A percentile compares a stretch with the other conserved stretches of the same genome.
Evolutionary conservation across 345 rosid species (phyloP).

Genomic region (Eucalyptus regnans): DNA sequence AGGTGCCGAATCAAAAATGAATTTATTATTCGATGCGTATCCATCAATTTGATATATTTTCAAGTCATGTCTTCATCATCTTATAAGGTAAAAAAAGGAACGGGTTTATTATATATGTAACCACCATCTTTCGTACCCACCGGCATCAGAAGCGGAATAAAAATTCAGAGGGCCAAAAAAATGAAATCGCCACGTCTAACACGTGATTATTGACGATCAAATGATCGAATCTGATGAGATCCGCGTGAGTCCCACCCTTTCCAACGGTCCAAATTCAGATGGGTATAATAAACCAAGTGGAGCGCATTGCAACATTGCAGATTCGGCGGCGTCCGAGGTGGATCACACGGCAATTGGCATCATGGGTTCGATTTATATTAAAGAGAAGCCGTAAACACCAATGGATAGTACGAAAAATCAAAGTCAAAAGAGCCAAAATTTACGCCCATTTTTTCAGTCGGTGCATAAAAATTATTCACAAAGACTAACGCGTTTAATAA

Average conservation of each 20-base stretch:
- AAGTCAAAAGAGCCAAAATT: neutral
- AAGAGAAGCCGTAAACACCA: neutral
- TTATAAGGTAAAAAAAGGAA: neutral
- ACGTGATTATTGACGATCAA: neutral
- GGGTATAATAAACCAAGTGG: neutral
- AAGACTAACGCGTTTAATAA: neutral
- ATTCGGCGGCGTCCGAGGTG: neutral
- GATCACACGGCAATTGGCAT: neutral
- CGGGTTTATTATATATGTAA: neutral
- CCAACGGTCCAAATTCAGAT: neutral
- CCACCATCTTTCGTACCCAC: neutral
- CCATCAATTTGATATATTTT: neutral
- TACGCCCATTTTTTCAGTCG: neutral
- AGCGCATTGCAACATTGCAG: neutral
- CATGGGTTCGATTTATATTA: neutral
- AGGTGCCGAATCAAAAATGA: neutral
- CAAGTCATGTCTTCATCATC: neutral
- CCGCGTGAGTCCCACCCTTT: neutral
- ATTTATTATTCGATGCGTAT: neutral
- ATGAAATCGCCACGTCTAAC: neutral
- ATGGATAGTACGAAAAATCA: neutral
- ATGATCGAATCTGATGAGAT: neutral
- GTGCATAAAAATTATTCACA: neutral
- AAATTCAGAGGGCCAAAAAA: neutral
- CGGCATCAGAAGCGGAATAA: accelerated